Percentiles rank a stretch among this genome's conserved stretches.
Evolutionary conservation across 2,329 filamentous ascomycete species (phyloP).

Genomic region (Sporothrix variecibatus): DNA sequence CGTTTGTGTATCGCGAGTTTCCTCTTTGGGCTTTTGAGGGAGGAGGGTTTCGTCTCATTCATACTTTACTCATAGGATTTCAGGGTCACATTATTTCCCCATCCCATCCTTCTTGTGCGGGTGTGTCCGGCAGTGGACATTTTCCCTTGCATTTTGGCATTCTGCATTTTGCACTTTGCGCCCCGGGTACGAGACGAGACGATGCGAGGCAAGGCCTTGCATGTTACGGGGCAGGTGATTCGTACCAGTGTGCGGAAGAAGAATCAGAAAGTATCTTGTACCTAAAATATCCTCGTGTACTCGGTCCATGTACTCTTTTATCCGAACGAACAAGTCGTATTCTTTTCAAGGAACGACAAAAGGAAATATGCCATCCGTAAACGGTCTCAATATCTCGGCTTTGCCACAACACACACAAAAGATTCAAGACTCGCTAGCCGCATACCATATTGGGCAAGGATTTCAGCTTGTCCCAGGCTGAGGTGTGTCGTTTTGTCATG

Average conservation of each 20-base stretch:
- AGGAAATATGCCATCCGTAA: not conserved
- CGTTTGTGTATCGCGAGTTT: constrained; percentile 14
- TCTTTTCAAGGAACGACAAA: not conserved
- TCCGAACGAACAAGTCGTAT: not conserved
- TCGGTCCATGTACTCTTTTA: not conserved
- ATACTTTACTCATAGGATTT: not conserved
- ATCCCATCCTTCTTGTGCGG: constrained; percentile 10
- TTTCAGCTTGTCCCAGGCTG: constrained; percentile 1
- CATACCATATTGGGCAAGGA: constrained; percentile 1
- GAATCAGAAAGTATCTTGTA: not conserved
- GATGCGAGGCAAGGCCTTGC: not conserved
- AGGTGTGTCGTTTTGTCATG: not conserved
- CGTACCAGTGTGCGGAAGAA: not conserved
- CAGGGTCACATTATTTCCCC: not conserved
- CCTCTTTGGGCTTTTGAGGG: not conserved
- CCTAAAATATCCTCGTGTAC: not conserved
- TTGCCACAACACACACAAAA: not conserved
- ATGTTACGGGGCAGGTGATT: not conserved
- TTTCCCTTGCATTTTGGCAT: not conserved
- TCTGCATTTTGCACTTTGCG: not conserved
- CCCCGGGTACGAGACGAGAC: not conserved
- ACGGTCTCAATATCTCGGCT: constrained; percentile 2
- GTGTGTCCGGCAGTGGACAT: constrained; percentile 2
- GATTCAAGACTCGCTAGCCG: not conserved
- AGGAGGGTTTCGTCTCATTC: not conserved